Base-by-base conservation (phyloP, 768 basidiomycete species). In the Russula sp. region DNA sequence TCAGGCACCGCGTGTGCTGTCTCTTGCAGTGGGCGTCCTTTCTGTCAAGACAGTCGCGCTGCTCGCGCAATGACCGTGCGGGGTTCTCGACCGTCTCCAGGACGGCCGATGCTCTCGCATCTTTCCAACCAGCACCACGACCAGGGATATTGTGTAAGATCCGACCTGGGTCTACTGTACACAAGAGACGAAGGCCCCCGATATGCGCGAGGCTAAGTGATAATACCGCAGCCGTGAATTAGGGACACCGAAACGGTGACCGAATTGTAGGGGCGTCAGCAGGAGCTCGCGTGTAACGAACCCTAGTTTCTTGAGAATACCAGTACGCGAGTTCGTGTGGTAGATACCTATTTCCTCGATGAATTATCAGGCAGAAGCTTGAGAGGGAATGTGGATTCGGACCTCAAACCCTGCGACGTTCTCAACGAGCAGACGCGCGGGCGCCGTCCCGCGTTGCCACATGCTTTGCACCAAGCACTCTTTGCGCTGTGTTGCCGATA, bases 371-470 rank as follows among this genome's bases (percentile, higher is more conserved):
- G 20, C 7, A 22, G 8, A 20, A 32, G 32, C 40, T 11, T 27
- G 16, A 40, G n/a, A 55, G 53, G 39, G 47, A 22, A 39, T 0
- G 20, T 4, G n/a, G 7, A 51, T 3, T 35, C 62, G 16, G 37
- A 89, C 90, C 84, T 90, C 88, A 67, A 92, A 92, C 7, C 89
- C 89, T 10, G 85, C 88, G 3, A 93, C 91, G 67, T 92, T 92
- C 70, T 92, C 91, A 10, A 93, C 77, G 11, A 92, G 77, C 11
- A 93, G 70, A 63, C 79, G 80, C 3, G 73, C 74, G 6, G 91
- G 91, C 59, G 84, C 82, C 4, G 72, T 73, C 39, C 75, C 68
- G 9, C 68, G 70, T 4, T 66, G 27, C 27, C 27, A 27, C 27
- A 27, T 27, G 27, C 27, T 27, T 27, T 27, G 27, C 27, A 27